Evolutionary conservation across 2,329 filamentous ascomycete genomes (phyloP).

Genomic region (Apiospora malaysiana): DNA sequence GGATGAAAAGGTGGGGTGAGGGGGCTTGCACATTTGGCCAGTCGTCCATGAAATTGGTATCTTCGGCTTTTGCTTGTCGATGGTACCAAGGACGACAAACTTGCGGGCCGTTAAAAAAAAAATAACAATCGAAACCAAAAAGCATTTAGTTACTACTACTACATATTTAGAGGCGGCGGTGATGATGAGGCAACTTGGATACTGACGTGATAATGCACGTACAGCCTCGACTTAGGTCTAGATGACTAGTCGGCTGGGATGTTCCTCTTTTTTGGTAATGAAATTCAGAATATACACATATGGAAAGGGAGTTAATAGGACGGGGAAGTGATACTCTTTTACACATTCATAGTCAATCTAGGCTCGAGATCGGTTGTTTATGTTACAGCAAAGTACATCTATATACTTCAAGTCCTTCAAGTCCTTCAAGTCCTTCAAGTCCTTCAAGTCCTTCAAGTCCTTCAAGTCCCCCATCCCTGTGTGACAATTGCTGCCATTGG

Average conservation of each 20-base stretch:
- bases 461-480: too few relatives aligned
- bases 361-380: neutral
- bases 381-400: neutral
- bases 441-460: too few relatives aligned
- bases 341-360: neutral
- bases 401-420: too few relatives aligned
- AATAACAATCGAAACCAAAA: conserved; percentile 8
- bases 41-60: neutral
- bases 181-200: conserved; percentile 1
- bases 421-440: too few relatives aligned
- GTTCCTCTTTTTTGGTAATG: conserved; percentile 17
- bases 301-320: neutral
- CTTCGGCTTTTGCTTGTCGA: neutral
- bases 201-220: conserved; percentile 21
- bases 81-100: conserved; percentile 20
- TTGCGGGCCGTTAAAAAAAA: conserved; percentile 26
- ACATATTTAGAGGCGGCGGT: conserved; percentile 10
- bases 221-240: conserved; percentile 34
- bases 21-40: neutral
- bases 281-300: neutral
- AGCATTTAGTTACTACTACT: conserved; percentile 9
- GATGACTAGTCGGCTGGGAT: conserved; percentile 33
- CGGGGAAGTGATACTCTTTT: neutral
- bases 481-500: too few relatives aligned
- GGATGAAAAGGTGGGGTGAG: neutral